Percentiles rank a stretch among this genome's conserved stretches.
Conservation (phyloP, 371 early-diverging fungal genomes). For the Rhizomucor miehei region DNA sequence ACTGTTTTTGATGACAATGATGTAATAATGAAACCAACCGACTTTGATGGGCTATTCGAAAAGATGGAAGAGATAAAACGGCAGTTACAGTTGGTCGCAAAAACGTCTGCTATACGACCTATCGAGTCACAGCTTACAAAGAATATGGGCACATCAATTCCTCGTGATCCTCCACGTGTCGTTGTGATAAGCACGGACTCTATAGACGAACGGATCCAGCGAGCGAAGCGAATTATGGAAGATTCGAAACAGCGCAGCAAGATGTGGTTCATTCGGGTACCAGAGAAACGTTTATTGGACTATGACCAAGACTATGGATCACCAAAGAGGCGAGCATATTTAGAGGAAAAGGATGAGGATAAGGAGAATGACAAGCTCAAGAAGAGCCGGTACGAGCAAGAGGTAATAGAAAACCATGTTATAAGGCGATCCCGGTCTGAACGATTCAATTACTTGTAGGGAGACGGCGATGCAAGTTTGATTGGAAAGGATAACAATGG, state of each 20-base stretch:
- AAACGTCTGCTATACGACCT: neutral
- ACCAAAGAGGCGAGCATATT: no score
- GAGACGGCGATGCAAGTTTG: no score
- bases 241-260: slow-evolving; percentile 9
- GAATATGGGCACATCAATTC: neutral
- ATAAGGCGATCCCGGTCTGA: no score
- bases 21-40: neutral
- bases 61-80: slow-evolving; percentile 5
- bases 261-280: neutral
- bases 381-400: no score
- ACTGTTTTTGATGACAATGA: neutral
- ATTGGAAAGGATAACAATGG: no score
- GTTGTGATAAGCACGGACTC: neutral
- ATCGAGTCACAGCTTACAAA: neutral
- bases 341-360: no score
- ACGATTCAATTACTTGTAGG: no score
- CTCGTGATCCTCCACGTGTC: neutral
- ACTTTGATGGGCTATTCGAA: slow-evolving; percentile 2
- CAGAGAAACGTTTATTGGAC: neutral
- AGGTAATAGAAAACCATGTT: no score
- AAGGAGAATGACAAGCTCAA: no score
- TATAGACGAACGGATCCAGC: slow-evolving; percentile 6
- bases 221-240: slow-evolving; percentile 4
- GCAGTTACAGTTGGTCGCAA: slow-evolving; percentile 1
- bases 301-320: neutral